Conservation (phyloP, 768 basidiomycete species). For the Rhizopogon roseolus region DNA sequence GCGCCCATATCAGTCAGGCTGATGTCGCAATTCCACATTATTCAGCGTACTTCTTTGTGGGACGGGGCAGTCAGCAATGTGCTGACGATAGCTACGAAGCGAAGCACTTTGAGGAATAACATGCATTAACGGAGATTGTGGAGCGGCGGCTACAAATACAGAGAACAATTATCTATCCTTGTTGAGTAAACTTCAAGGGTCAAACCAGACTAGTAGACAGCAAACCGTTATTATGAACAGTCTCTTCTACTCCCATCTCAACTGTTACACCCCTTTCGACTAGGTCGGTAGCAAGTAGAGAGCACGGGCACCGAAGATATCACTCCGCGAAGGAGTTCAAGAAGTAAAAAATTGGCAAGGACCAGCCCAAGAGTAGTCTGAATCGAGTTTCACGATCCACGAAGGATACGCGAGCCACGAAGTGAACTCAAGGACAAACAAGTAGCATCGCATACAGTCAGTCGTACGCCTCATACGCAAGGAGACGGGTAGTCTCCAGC, state of each 20-base stretch:
- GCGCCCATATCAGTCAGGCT: not conserved
- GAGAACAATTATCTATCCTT: too few relatives aligned
- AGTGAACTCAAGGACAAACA: slow-evolving; percentile 8
- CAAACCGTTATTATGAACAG: not conserved
- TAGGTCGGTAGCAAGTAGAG: not conserved
- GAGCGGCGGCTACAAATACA: not conserved
- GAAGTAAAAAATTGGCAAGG: slow-evolving; percentile 4
- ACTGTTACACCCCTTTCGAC: too few relatives aligned
- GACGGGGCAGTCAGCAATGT: too few relatives aligned
- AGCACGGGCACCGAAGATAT: slow-evolving; percentile 2
- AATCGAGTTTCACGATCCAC: slow-evolving; percentile 10
- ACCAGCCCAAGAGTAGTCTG: slow-evolving; percentile 12
- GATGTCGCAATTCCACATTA: not conserved
- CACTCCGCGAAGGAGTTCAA: slow-evolving; percentile 5
- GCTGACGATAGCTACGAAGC: too few relatives aligned
- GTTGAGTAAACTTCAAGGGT: not conserved
- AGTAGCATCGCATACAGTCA: not conserved
- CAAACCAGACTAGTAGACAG: not conserved
- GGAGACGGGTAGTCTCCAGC: not conserved
- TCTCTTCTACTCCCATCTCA: too few relatives aligned
- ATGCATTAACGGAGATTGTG: not conserved
- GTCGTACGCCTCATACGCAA: not conserved
- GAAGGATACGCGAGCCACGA: slow-evolving; percentile 9
- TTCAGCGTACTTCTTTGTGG: not conserved
- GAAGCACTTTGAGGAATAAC: not conserved